A percentile compares a stretch with the other conserved stretches of the same genome.
phyloP scores from a whole-genome alignment of 148 eudicot species.

The Rhododendron henanense region DNA sequence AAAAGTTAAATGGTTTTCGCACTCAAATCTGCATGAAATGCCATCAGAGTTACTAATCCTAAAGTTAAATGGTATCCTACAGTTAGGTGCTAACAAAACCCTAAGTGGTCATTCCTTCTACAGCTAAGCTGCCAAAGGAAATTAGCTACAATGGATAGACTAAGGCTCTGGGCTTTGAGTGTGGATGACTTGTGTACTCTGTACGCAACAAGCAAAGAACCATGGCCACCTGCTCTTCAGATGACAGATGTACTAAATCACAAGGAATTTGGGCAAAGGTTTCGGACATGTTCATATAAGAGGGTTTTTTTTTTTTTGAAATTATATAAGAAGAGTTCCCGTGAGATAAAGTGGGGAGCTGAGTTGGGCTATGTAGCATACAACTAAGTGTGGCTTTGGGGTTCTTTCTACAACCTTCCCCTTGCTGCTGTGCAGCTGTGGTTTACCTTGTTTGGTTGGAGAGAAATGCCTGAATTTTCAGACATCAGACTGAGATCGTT shows the following conservation, averaged over 20 bases:
- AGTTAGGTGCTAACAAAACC: background rate
- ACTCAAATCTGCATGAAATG: background rate
- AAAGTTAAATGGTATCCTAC: background rate
- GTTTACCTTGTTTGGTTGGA: background rate
- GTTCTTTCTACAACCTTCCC: background rate
- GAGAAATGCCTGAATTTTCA: background rate
- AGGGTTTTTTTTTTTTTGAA: too few species aligned
- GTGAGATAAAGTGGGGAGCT: background rate
- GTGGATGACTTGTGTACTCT: background rate
- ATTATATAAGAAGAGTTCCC: background rate
- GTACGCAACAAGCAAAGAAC: background rate
- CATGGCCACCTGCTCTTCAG: background rate
- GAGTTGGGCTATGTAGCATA: background rate
- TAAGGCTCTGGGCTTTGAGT: background rate
- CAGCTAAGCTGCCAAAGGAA: background rate
- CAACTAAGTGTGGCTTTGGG: background rate
- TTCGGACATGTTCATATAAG: background rate
- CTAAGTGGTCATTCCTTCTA: background rate
- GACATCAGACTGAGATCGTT: background rate
- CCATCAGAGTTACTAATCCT: background rate
- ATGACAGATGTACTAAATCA: background rate
- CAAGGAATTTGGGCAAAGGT: background rate
- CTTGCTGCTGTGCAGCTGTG: background rate
- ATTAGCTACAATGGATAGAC: background rate
- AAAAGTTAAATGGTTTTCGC: background rate